Evolutionary conservation across 2,329 filamentous ascomycete genomes (phyloP), one percentile per base, ranked within the genome.

Genomic region (Phialophora chinensis): DNA sequence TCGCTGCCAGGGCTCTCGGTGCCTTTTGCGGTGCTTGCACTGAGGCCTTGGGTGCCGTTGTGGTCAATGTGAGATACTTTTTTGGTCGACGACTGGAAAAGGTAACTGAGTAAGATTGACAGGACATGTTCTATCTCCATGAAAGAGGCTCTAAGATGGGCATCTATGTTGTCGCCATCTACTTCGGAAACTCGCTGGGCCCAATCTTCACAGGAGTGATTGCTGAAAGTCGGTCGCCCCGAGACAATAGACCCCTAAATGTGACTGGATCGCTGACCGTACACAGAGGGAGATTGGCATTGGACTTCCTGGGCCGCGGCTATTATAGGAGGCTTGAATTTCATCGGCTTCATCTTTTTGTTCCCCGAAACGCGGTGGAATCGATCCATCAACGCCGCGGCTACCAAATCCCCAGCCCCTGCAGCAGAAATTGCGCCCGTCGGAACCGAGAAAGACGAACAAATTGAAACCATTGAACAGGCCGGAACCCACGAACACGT

Each of bases 61-160:
- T 66, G 6, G 60, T 66, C n/a, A 66, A 66, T 55, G 65, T 66
- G 8, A 35, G 65, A 60, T 5, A 17, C 6, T 7, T 29, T 29
- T 29, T 7, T 29, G 29, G 6, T 29, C 27, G 14, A 56, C 6
- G 23, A 12, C 31, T 27, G 20, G 31, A 56, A 35, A 56, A 14
- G 31, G 23, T 31, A 12, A 56, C 53, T 17, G n/a, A 23, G 12
- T 4, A 56, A 31, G 3, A 31, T 14, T 12, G 11, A 7, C 38
- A 66, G 65, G 65, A 66, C 27, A 4, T 66, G 1, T 66, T 66
- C 35, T 66, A 29, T 23, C 33, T 66, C 10, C 65, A 66, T 27
- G 65, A 66, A 29, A 53, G 65, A 50, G 65, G 60, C 3, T 38
- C 54, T 0, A 63, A 66, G 29, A 63, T 66, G 47, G 59, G 60